Evolutionary conservation across 148 eudicot species (phyloP).

Genomic region (Vaccinium macrocarpon): DNA sequence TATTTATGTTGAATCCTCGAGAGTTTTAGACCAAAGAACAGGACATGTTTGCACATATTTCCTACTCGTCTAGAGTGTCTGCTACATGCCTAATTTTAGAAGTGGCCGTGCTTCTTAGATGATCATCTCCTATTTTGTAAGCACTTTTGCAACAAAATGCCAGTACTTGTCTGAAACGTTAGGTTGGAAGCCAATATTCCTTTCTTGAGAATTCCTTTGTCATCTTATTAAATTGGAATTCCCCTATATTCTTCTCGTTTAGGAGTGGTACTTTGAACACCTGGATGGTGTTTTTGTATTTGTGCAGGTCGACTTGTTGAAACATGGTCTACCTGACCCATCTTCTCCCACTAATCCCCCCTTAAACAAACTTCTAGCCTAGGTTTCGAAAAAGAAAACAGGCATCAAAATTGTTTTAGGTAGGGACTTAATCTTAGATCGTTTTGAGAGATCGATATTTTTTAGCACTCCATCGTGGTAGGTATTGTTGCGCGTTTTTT

Average conservation of each 20-base stretch:
- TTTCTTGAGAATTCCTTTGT: background rate
- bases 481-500: too few relatives aligned
- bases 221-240: background rate
- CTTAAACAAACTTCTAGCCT: constrained; percentile 50
- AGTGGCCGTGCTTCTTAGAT: too few relatives aligned
- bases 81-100: too few relatives aligned
- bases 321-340: constrained; percentile 90
- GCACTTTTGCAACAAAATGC: background rate
- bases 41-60: too few relatives aligned
- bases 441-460: too few relatives aligned
- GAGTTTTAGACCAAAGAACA: too few relatives aligned
- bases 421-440: too few relatives aligned
- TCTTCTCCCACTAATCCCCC: constrained; percentile 56
- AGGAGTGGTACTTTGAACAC: background rate
- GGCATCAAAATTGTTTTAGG: constrained; percentile 33
- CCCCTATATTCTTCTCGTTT: background rate
- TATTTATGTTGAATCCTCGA: too few relatives aligned
- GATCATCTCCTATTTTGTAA: too few relatives aligned
- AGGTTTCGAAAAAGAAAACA: constrained; percentile 62
- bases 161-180: background rate
- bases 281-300: background rate
- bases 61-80: too few relatives aligned
- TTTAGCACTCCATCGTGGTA: too few relatives aligned
- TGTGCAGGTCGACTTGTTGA: constrained; percentile 86
- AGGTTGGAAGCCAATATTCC: background rate